A percentile compares a stretch with the other conserved stretches of the same genome.
phyloP scores from a whole-genome alignment of 495 filamentous ascomycete genomes.

The Physcia stellaris region DNA sequence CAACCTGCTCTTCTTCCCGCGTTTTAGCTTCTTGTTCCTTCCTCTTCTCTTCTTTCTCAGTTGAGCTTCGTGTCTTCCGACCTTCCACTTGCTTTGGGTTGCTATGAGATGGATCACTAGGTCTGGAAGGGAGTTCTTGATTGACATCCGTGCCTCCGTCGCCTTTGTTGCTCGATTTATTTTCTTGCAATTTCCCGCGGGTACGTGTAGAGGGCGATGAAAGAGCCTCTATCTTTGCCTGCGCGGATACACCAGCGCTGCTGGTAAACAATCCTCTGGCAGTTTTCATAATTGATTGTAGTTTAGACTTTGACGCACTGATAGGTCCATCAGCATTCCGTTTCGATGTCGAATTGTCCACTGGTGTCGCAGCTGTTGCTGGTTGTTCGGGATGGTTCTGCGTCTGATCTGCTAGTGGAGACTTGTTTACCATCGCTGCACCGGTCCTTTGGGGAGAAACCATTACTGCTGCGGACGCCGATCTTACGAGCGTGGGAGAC shows the following conservation, averaged over 20 bases:
- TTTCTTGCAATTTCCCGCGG: neutral
- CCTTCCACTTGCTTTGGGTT: conserved; percentile 30
- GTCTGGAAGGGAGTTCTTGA: neutral
- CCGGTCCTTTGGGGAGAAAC: too few species aligned
- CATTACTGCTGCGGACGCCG: too few species aligned
- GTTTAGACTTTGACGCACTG: conserved; percentile 75
- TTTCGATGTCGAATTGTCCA: conserved; percentile 50
- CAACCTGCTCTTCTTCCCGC: conserved; percentile 35
- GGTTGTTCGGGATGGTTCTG: neutral
- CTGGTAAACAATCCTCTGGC: conserved; percentile 73
- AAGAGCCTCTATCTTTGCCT: conserved; percentile 50
- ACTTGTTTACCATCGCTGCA: too few species aligned
- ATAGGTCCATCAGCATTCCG: conserved; percentile 61
- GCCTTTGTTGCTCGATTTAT: too few species aligned
- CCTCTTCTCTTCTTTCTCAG: conserved; percentile 54
- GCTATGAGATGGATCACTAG: neutral
- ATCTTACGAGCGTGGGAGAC: too few species aligned
- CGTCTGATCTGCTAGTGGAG: too few species aligned
- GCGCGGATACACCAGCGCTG: conserved; percentile 63
- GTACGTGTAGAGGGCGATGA: conserved; percentile 17
- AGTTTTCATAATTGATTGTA: conserved; percentile 76
- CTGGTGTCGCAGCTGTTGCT: conserved; percentile 47
- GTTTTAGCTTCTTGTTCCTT: conserved; percentile 51
- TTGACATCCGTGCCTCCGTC: neutral
- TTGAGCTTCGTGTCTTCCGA: conserved; percentile 57